A percentile compares a stretch with the other conserved stretches of the same genome.
Conservation (phyloP, 345 rosid species). For the Populus davidiana region DNA sequence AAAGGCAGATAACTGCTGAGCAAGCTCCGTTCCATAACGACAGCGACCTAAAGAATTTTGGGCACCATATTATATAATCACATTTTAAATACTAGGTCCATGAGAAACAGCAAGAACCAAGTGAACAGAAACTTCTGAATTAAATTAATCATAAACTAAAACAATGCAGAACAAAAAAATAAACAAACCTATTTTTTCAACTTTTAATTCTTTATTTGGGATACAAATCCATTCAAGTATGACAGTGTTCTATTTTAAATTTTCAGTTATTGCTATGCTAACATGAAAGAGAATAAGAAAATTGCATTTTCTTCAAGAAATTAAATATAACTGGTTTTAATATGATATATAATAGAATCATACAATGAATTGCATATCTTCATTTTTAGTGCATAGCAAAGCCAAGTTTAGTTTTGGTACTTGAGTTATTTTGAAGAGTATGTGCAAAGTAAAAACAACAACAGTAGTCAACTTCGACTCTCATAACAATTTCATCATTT, state of each 20-base stretch:
- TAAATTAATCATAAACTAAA: neutral
- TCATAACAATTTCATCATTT: neutral
- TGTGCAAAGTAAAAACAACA: neutral
- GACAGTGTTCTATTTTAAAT: neutral
- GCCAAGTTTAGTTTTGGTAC: neutral
- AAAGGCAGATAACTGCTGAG: slow-evolving; percentile 63
- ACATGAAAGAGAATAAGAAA: neutral
- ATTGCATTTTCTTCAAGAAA: neutral
- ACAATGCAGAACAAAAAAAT: neutral
- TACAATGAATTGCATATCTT: neutral
- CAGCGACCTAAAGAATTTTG: slow-evolving; percentile 53
- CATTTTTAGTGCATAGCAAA: neutral
- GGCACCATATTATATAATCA: slow-evolving; percentile 1
- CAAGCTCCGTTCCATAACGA: slow-evolving; percentile 80
- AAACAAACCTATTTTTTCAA: neutral
- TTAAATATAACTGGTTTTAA: neutral
- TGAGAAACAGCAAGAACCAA: slow-evolving; percentile 2
- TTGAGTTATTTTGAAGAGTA: neutral
- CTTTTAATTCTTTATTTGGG: neutral
- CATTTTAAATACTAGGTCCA: neutral
- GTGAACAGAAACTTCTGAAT: neutral
- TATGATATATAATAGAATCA: neutral
- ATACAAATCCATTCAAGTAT: neutral
- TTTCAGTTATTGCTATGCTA: neutral
- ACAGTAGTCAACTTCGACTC: neutral